These are phyloP conservation scores for Gossypium davidsonii DNA, from an alignment of 441 rosid genomes.

Conservation along the genomic window DNA sequence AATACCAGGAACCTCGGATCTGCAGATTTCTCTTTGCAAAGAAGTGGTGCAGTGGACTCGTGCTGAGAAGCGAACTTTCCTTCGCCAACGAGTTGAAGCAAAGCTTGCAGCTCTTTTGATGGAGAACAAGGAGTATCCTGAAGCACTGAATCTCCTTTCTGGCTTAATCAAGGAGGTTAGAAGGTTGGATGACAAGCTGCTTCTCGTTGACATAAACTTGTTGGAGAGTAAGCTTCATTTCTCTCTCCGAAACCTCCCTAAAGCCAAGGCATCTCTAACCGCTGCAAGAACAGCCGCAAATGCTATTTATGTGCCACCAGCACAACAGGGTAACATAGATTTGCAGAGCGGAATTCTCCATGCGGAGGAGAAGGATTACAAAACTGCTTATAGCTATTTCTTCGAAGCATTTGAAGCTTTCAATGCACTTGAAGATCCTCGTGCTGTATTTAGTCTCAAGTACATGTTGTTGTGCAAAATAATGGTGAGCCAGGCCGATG, in stretches of 20 bases:
- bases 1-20: slow-evolving; percentile 81
- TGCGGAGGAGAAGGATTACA: slow-evolving; percentile 96
- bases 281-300: slow-evolving; percentile 97
- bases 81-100: slow-evolving; percentile 87
- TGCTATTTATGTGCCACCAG: slow-evolving; percentile 92
- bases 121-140: slow-evolving; percentile 75
- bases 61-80: slow-evolving; percentile 86
- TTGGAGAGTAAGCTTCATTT: slow-evolving; percentile 93
- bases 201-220: slow-evolving; percentile 80
- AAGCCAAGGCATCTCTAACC: slow-evolving; percentile 93
- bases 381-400: slow-evolving; percentile 90
- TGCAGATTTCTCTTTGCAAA: slow-evolving; percentile 80
- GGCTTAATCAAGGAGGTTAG: slow-evolving; percentile 82
- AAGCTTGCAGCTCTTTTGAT: slow-evolving; percentile 90
- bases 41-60: slow-evolving; percentile 96
- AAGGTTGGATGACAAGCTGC: slow-evolving; percentile 86
- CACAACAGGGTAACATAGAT: slow-evolving; percentile 95
- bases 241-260: slow-evolving; percentile 81
- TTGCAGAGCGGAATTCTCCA: slow-evolving; percentile 95
- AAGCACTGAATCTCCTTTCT: slow-evolving; percentile 64
- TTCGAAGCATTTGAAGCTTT: slow-evolving; percentile 93
- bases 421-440: slow-evolving; percentile 78
- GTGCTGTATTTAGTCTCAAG: slow-evolving; percentile 82
- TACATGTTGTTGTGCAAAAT: slow-evolving; percentile 87
- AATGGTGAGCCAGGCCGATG: slow-evolving; percentile 94